Evolutionary conservation across 148 eudicot genomes (phyloP).

Genomic region (Amaranthus cruentus): DNA sequence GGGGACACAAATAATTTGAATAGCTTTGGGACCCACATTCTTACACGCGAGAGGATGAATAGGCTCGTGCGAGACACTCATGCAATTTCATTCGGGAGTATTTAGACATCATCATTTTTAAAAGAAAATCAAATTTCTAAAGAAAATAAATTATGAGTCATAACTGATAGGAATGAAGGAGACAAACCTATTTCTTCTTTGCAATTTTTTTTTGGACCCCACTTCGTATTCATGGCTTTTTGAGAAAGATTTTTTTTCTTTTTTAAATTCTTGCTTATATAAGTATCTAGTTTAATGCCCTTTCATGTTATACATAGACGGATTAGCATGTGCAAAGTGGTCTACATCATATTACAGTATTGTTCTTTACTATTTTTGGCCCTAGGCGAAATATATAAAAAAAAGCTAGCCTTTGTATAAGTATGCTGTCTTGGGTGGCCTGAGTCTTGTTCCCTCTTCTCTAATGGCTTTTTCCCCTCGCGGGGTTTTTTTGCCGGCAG

Average conservation of each 20-base stretch:
- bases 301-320: too few species aligned
- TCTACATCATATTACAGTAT: too few species aligned
- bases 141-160: background rate
- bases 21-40: constrained; percentile 1
- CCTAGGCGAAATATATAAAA: too few species aligned
- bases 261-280: too few species aligned
- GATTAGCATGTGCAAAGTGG: too few species aligned
- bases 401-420: too few species aligned
- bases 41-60: constrained; percentile 3
- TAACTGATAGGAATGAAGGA: constrained; percentile 28
- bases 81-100: background rate
- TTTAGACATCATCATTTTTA: background rate
- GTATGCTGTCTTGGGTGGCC: too few species aligned
- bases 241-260: background rate
- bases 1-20: constrained; percentile 4
- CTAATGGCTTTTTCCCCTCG: too few species aligned
- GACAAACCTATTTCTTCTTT: constrained; percentile 22
- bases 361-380: too few species aligned
- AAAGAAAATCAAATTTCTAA: background rate
- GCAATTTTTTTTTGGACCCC: constrained; percentile 19
- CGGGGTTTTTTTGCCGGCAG: too few species aligned
- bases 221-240: constrained; percentile 12
- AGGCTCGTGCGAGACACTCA: constrained; percentile 15
- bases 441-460: too few species aligned
- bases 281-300: too few species aligned